Evolutionary conservation across 108 stramenopile species (phyloP).

Genomic region (Stephanodiscus triporus): DNA sequence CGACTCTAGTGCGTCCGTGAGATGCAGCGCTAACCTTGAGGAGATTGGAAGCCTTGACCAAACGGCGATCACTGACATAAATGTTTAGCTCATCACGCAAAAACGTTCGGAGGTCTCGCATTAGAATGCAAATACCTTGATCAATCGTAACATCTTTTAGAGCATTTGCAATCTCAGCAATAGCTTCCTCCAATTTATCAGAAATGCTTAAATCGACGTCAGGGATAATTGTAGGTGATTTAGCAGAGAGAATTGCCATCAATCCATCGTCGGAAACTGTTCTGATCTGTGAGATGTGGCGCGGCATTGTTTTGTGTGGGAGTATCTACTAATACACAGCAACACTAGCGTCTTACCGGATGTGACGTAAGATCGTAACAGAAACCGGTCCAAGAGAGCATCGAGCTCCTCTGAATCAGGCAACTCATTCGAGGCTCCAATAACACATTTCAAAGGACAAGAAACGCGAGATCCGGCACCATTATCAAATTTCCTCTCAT

Average conservation of each 20-base stretch:
- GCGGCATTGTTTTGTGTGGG: too few relatives aligned
- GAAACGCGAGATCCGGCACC: slow-evolving; percentile 56
- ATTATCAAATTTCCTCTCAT: slow-evolving; percentile 80
- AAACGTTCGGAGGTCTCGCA: slow-evolving; percentile 56
- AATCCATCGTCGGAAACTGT: slow-evolving; percentile 76
- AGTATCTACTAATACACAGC: too few relatives aligned
- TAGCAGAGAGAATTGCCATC: slow-evolving; percentile 54
- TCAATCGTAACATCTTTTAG: slow-evolving; percentile 43
- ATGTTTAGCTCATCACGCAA: slow-evolving; percentile 58
- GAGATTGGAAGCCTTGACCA: slow-evolving; percentile 63
- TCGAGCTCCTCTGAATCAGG: slow-evolving; percentile 77
- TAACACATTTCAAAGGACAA: slow-evolving; percentile 73
- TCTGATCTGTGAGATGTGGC: too few relatives aligned
- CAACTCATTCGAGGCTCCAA: slow-evolving; percentile 80
- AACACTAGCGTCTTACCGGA: neutral
- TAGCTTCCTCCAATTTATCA: slow-evolving; percentile 42
- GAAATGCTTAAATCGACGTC: slow-evolving; percentile 11
- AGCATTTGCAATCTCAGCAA: slow-evolving; percentile 41
- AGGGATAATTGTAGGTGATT: slow-evolving; percentile 19
- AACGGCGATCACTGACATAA: slow-evolving; percentile 69
- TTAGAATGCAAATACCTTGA: slow-evolving; percentile 50
- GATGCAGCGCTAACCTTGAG: slow-evolving; percentile 68
- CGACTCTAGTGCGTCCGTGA: slow-evolving; percentile 60
- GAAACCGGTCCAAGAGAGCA: slow-evolving; percentile 77
- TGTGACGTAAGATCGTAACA: slow-evolving; percentile 67